Conservation (phyloP, 2,329 filamentous ascomycete genomes). For the Fusarium cyanostomum region DNA sequence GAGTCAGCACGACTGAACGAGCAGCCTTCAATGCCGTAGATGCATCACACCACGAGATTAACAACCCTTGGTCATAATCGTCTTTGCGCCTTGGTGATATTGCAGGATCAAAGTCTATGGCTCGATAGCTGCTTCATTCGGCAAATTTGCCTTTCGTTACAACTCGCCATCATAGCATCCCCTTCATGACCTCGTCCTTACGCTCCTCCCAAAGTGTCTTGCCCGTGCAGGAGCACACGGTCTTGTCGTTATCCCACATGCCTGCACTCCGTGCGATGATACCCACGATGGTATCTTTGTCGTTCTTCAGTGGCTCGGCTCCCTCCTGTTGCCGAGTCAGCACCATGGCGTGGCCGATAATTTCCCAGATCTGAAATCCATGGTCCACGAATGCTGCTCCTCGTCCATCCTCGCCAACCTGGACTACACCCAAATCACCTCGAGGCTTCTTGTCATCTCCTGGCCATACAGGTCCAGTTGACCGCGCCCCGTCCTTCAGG, state of each 20-base stretch:
- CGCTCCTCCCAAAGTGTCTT: conserved; percentile 99
- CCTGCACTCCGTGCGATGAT: conserved; percentile 95
- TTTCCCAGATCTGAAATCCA: conserved; percentile 90
- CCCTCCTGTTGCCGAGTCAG: conserved; percentile 72
- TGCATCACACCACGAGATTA: conserved; percentile 29
- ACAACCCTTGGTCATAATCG: conserved; percentile 17
- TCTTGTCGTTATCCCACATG: conserved; percentile 99
- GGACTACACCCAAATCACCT: conserved; percentile 74
- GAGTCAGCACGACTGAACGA: conserved; percentile 10
- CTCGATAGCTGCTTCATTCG: conserved; percentile 8
- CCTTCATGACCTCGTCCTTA: conserved; percentile 85
- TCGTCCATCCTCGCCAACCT: conserved; percentile 78
- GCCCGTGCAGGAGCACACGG: conserved; percentile 95
- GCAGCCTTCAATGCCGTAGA: conserved; percentile 5
- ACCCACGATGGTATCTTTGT: conserved; percentile 86
- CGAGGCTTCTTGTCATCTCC: conserved; percentile 59
- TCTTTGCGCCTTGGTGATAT: conserved; percentile 17
- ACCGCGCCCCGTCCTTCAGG: conserved; percentile 83
- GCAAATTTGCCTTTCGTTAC: conserved; percentile 5
- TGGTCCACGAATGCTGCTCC: conserved; percentile 85
- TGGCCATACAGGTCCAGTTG: conserved; percentile 84
- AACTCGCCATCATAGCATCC: conserved; percentile 75
- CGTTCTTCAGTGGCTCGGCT: conserved; percentile 70
- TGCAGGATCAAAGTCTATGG: conserved; percentile 7
- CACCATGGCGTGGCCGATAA: conserved; percentile 93